A percentile compares a stretch with the other conserved stretches of the same genome.
phyloP scores from a whole-genome alignment of 2,329 filamentous ascomycete species.

The Aspergillus neoniger region DNA sequence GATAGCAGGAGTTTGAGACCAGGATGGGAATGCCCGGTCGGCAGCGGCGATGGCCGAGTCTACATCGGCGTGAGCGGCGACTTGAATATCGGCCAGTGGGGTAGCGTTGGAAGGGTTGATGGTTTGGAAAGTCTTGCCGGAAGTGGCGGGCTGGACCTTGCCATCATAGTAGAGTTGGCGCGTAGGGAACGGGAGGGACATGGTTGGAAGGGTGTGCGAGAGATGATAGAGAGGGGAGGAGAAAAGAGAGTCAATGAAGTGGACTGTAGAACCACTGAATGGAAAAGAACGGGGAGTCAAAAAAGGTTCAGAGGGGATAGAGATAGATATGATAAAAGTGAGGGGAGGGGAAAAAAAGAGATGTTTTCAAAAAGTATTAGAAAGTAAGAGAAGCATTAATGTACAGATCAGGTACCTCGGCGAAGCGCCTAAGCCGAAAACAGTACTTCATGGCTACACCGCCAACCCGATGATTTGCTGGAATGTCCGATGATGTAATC shows the following conservation, averaged over 20 bases:
- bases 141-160: constrained; percentile 61
- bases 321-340: not conserved
- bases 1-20: constrained; percentile 74
- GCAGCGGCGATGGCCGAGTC: constrained; percentile 73
- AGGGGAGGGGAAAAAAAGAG: not conserved
- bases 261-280: too few species aligned
- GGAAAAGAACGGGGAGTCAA: constrained; percentile 3
- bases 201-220: constrained; percentile 18
- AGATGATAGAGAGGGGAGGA: constrained; percentile 17
- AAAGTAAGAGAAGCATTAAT: not conserved
- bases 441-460: constrained; percentile 3
- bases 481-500: constrained; percentile 3
- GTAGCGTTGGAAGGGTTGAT: constrained; percentile 72
- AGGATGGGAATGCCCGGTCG: constrained; percentile 68
- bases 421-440: not conserved
- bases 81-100: constrained; percentile 70
- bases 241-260: not conserved
- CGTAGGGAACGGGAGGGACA: constrained; percentile 46
- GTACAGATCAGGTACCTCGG: constrained; percentile 3
- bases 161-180: constrained; percentile 77
- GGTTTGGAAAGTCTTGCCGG: constrained; percentile 66
- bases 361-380: not conserved
- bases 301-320: too few species aligned
- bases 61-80: constrained; percentile 66
- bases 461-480: constrained; percentile 11